A percentile compares a stretch with the other conserved stretches of the same genome.
Evolutionary conservation across 768 basidiomycete species (phyloP).

Genomic region (Rhizopogon vulgaris): DNA sequence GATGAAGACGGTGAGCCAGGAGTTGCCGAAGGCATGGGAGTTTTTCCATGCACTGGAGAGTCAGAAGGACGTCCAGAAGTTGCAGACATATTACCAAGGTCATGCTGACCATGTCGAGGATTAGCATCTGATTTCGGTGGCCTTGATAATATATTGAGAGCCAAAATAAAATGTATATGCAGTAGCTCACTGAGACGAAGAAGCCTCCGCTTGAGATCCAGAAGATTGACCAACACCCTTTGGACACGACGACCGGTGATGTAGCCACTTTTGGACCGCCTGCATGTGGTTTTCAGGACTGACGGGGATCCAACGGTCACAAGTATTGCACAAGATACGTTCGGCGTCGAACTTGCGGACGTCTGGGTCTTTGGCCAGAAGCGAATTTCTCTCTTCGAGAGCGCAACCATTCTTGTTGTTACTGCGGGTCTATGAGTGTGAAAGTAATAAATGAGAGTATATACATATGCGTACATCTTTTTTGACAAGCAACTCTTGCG

Average conservation of each 20-base stretch:
- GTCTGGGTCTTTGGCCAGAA: slow-evolving; percentile 59
- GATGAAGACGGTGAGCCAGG: slow-evolving; percentile 30
- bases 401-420: slow-evolving; percentile 49
- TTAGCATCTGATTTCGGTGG: neutral
- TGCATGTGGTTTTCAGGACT: slow-evolving; percentile 52
- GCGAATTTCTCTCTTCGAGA: slow-evolving; percentile 51
- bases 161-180: neutral
- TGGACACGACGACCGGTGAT: slow-evolving; percentile 54
- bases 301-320: slow-evolving; percentile 62
- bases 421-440: slow-evolving; percentile 10
- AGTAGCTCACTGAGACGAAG: slow-evolving; percentile 9
- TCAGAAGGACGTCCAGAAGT: neutral
- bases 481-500: slow-evolving; percentile 77
- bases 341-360: slow-evolving; percentile 74
- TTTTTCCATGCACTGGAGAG: slow-evolving; percentile 2
- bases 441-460: slow-evolving; percentile 2
- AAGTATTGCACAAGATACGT: slow-evolving; percentile 61
- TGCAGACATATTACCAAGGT: neutral
- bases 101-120: neutral
- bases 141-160: neutral
- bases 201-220: slow-evolving; percentile 12
- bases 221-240: slow-evolving; percentile 20
- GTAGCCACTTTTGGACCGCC: slow-evolving; percentile 61
- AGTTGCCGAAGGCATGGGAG: slow-evolving; percentile 8
- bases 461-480: slow-evolving; percentile 48